Evolutionary conservation across 192 early-diverging fungal genomes (phyloP).

Genomic region (Gryganskiella cystojenkinii): DNA sequence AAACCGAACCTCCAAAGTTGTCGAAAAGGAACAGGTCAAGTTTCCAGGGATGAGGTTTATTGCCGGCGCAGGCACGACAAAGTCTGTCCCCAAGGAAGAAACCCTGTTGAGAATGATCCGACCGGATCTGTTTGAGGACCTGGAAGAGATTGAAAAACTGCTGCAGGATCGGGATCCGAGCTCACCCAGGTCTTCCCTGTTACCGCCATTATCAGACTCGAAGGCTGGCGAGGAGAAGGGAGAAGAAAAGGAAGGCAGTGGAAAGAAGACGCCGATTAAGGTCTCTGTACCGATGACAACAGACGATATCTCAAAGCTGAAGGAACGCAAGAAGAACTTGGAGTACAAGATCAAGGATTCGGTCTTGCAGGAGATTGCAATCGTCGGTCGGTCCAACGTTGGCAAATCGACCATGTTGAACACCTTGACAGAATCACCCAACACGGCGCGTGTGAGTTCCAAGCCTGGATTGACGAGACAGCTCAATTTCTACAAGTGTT

Average conservation of each 20-base stretch:
- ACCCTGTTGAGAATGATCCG: slow-evolving; percentile 21
- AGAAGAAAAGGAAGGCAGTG: slow-evolving; percentile 2
- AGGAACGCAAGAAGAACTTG: slow-evolving; percentile 8
- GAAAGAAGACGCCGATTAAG: too few relatives aligned
- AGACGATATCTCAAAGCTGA: slow-evolving; percentile 22
- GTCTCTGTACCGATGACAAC: not conserved
- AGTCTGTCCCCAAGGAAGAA: slow-evolving; percentile 28
- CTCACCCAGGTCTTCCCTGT: too few relatives aligned
- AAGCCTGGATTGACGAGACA: slow-evolving; percentile 84
- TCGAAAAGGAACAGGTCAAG: slow-evolving; percentile 44
- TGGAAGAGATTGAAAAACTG: slow-evolving; percentile 22
- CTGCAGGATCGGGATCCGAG: not conserved
- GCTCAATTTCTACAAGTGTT: slow-evolving; percentile 81
- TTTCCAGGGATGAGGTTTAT: slow-evolving; percentile 44
- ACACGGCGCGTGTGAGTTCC: slow-evolving; percentile 71
- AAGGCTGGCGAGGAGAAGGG: not conserved
- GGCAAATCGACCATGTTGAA: slow-evolving; percentile 85
- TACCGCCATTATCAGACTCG: not conserved
- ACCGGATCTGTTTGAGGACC: slow-evolving; percentile 37
- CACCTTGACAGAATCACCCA: slow-evolving; percentile 65
- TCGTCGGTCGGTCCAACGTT: slow-evolving; percentile 78
- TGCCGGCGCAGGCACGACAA: slow-evolving; percentile 26
- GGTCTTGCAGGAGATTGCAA: slow-evolving; percentile 35
- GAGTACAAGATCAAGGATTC: slow-evolving; percentile 39
- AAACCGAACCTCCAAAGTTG: slow-evolving; percentile 25